A percentile compares a stretch with the other conserved stretches of the same genome.
Conservation (phyloP, 2,329 filamentous ascomycete species). For the Thielaviopsis punctulata region DNA sequence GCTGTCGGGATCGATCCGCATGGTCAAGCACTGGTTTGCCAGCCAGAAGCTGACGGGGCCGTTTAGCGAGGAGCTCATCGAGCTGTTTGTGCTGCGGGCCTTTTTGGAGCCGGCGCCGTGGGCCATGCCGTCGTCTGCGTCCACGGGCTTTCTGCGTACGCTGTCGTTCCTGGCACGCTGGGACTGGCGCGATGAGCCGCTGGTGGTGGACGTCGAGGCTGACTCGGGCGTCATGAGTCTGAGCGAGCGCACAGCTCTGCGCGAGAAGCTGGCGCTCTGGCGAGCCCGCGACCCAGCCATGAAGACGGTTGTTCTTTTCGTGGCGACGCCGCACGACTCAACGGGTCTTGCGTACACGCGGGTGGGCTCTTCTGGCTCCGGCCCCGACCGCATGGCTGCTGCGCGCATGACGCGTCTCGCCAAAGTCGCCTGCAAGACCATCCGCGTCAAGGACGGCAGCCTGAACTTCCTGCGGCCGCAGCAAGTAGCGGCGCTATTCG, state of each 20-base stretch:
- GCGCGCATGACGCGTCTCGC: conserved; percentile 69
- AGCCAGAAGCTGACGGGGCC: conserved; percentile 64
- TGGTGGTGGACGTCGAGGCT: conserved; percentile 54
- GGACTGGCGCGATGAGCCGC: conserved; percentile 77
- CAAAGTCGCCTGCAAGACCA: conserved; percentile 50
- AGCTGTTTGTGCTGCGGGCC: conserved; percentile 60
- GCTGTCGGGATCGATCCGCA: conserved; percentile 64
- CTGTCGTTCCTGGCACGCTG: conserved; percentile 67
- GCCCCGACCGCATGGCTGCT: conserved; percentile 67
- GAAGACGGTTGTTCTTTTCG: conserved; percentile 68
- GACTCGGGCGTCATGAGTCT: conserved; percentile 26
- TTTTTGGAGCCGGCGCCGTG: conserved; percentile 76
- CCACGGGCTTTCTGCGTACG: conserved; percentile 66
- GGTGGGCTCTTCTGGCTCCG: conserved; percentile 19
- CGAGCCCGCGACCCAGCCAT: conserved; percentile 75
- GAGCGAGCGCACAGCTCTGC: conserved; percentile 43
- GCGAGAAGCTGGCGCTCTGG: conserved; percentile 64
- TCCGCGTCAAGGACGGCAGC: conserved; percentile 33
- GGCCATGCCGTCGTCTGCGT: conserved; percentile 55
- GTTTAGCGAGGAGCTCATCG: conserved; percentile 64
- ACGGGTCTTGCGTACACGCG: conserved; percentile 70
- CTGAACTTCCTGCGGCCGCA: conserved; percentile 30
- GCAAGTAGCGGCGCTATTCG: conserved; percentile 39
- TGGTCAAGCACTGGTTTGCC: conserved; percentile 81
- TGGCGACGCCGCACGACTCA: conserved; percentile 59